These are phyloP conservation scores for Hondaea fermentalgiana DNA, from an alignment of 108 stramenopile genomes.

Conservation along the genomic window DNA sequence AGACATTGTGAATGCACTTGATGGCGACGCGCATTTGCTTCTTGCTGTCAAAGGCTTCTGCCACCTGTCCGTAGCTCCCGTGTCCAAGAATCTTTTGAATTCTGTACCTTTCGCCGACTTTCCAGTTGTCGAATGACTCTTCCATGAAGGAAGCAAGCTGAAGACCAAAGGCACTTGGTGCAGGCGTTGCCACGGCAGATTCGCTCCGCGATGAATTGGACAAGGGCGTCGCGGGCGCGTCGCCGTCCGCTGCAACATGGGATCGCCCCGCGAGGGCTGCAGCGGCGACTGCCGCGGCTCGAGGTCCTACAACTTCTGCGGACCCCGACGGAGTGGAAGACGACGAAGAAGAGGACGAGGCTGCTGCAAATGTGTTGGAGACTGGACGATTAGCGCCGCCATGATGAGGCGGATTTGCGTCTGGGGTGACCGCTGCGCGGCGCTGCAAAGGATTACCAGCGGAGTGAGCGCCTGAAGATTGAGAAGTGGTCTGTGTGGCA, in stretches of 20 bases:
- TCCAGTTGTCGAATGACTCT: slow-evolving; percentile 65
- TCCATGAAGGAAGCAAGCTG: neutral
- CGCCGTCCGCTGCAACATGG: neutral
- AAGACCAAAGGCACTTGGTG: neutral
- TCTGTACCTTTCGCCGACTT: slow-evolving; percentile 78
- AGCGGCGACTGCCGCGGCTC: too few species aligned
- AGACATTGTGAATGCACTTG: slow-evolving; percentile 80
- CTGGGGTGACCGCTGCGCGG: too few species aligned
- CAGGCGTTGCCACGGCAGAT: neutral
- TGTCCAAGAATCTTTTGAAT: slow-evolving; percentile 72
- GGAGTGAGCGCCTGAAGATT: too few species aligned
- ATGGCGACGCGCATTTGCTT: slow-evolving; percentile 69
- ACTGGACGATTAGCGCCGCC: too few species aligned
- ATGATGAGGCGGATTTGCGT: too few species aligned
- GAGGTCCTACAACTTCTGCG: too few species aligned
- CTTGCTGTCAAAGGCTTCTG: slow-evolving; percentile 74
- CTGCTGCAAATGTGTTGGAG: too few species aligned
- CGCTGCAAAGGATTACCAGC: too few species aligned
- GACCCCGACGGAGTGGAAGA: too few species aligned
- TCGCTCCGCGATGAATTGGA: neutral
- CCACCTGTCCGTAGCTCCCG: slow-evolving; percentile 94
- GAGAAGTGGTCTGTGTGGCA: too few species aligned
- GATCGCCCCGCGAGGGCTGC: too few species aligned
- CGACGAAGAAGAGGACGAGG: too few species aligned
- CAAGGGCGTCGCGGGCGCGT: neutral